phyloP scores from a whole-genome alignment of 192 early-diverging fungal species.

The Jimgerdemannia flammicorona region DNA sequence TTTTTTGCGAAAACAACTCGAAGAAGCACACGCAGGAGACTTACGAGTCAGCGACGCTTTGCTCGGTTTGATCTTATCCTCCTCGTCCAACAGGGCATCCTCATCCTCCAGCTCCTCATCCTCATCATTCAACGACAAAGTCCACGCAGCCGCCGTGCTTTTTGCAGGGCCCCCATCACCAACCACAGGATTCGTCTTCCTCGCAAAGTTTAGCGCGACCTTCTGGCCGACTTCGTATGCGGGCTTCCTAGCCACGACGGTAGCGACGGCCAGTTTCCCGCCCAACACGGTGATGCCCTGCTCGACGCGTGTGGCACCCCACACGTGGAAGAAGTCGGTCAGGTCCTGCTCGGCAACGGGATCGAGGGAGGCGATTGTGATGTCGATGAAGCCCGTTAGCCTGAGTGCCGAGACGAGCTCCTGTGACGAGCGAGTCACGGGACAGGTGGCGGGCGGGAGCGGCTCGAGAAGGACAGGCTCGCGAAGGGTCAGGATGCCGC shows the following conservation, averaged over 20 bases:
- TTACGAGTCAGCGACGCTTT: slow-evolving; percentile 54
- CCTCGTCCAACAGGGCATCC: slow-evolving; percentile 80
- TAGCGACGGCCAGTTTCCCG: slow-evolving; percentile 44
- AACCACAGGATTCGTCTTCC: slow-evolving; percentile 28
- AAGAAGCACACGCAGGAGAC: background rate
- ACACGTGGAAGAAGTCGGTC: slow-evolving; percentile 44
- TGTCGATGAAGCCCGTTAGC: slow-evolving; percentile 84
- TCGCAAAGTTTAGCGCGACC: slow-evolving; percentile 75
- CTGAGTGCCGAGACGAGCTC: slow-evolving; percentile 68
- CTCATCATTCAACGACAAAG: slow-evolving; percentile 72
- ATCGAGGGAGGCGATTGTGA: slow-evolving; percentile 28
- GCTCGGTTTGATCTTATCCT: slow-evolving; percentile 70
- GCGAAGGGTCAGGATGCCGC: slow-evolving; percentile 57
- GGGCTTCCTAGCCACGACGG: slow-evolving; percentile 69
- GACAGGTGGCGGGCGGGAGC: slow-evolving; percentile 33
- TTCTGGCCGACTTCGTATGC: slow-evolving; percentile 84
- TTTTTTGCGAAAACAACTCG: no score
- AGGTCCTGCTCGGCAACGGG: slow-evolving; percentile 45
- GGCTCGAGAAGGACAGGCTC: slow-evolving; percentile 64
- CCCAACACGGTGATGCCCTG: slow-evolving; percentile 34
- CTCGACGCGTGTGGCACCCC: slow-evolving; percentile 48
- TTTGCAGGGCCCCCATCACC: background rate
- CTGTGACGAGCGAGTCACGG: slow-evolving; percentile 51
- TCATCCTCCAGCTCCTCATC: slow-evolving; percentile 85
- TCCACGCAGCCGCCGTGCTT: slow-evolving; percentile 55